Base-by-base conservation (phyloP, 2,329 filamentous ascomycete species). In the Leptographium radiaticola region DNA sequence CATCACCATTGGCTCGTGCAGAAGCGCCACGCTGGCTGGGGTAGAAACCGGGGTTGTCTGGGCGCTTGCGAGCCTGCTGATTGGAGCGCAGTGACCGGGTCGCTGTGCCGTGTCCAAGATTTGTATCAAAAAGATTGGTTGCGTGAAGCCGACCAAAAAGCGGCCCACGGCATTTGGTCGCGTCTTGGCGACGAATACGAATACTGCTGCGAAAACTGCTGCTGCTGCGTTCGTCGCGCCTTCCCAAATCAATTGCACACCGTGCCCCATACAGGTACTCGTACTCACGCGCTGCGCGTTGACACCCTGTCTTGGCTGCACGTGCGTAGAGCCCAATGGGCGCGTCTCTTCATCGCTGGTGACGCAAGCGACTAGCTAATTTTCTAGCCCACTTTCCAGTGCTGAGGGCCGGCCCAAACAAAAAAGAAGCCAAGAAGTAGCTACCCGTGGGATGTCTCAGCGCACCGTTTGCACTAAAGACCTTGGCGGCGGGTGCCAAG, bases 1-100 rank as follows among this genome's bases (percentile, higher is more conserved):
- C 49, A n/a, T 25, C 12, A 11, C 49, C 46, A 66, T 66, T 65
- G 63, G 64, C 56, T 52, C 57, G n/a, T 20, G 57, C 53, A 31
- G 33, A 59, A 53, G 54, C 57, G 57, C 57, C 56, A 40, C 34
- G 30, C 12, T 38, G 42, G 18, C 31, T 16, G 51, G 25, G 43
- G 33, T 11, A 6, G 10, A 2, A 10, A 25, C 31, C 10, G 12
- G 45, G 25, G 46, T 25, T 6, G 39, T 15, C 34, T n/a, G 39
- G 39, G 30, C 31, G 31, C 13, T 31, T 36, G 31, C 30, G 33
- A n/a, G 39, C 30, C 16, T 6, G 36, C 33, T 34, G 39, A 44
- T 51, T 20, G 49, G 31, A 36, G 49, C 38, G 49, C 15, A 16
- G 38, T 13, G 13, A 20, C 8, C 20, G 10, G 18, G 6, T 18